Base-by-base conservation (phyloP, 768 basidiomycete species). In the Lactarius evosmus region DNA sequence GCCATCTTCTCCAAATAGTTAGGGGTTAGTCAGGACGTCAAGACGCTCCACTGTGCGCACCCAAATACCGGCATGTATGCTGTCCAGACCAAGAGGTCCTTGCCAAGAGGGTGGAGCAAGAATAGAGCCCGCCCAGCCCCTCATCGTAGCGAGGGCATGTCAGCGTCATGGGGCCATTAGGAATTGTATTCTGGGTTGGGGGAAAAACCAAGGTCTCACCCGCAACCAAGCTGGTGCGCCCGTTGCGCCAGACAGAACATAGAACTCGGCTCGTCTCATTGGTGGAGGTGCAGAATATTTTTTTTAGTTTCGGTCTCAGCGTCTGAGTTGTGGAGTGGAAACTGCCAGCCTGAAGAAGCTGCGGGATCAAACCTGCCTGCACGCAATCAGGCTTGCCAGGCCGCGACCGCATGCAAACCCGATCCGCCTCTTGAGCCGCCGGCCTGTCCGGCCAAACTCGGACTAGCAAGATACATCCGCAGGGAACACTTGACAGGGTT, bases 341-440 rank as follows among this genome's bases (percentile, higher is more conserved):
- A 22, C 6, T n/a, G 41, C 40, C 27, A 38, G 41, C 57, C 62
- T 59, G 40, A 50, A 55, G 40, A 50, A 55, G 34, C 33, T 59
- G 27, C 52, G 58, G 58, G 36, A 60, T 49, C 52, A 53, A 54
- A 25, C 40, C 12, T 57, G 56, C 50, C 33, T 22, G 22, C 41
- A 22, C 56, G n/a, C n/a, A 30, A 12, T n/a, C 57, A 53, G 51
- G 62, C 57, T 27, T 27, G 49, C 56, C 22, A 40, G 56, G 50
- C 40, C 22, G 62, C 41, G 53, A 33, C 62, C 51, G 51, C 50
- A 53, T 7, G 49, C 29, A 44, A 32, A n/a, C 33, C 56, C 36
- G 33, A 63, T 63, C 41, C 52, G 33, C 16, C 22, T 25, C 32
- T 25, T 41, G 51, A 9, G 40, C 56, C 25, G 50, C 40, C 49